Conservation (phyloP, 352 stramenopile species). For the Pythium chondricola region DNA sequence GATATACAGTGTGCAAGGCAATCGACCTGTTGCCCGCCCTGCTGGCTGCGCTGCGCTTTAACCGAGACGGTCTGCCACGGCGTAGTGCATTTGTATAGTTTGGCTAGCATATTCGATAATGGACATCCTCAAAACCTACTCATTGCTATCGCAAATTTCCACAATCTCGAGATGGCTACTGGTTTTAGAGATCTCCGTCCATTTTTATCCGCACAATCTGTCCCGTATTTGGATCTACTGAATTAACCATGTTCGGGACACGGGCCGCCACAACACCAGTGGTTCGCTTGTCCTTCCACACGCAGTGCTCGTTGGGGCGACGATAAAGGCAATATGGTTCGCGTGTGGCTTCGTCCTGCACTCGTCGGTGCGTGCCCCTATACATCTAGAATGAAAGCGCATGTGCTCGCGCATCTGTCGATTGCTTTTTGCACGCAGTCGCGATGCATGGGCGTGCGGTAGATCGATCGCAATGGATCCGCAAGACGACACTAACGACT, state of each 20-base stretch:
- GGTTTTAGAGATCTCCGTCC: constrained; percentile 1
- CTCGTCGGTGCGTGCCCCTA: constrained; percentile 32
- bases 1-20: constrained; percentile 14
- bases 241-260: constrained; percentile 23
- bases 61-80: too few species aligned
- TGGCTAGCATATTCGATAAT: constrained; percentile 20
- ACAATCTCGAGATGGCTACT: too few species aligned
- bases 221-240: constrained; percentile 9
- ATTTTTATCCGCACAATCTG: constrained; percentile 4
- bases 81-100: constrained; percentile 31
- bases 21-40: constrained; percentile 19
- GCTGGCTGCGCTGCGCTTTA: constrained; percentile 17
- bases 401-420: too few species aligned
- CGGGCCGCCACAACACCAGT: constrained; percentile 18
- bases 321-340: constrained; percentile 46
- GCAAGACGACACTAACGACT: background rate
- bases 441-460: background rate
- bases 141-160: too few species aligned
- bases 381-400: too few species aligned
- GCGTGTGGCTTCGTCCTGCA: constrained; percentile 62
- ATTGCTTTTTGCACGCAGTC: background rate
- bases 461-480: background rate
- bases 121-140: too few species aligned
- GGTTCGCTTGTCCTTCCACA: constrained; percentile 18
- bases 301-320: constrained; percentile 17